Base-by-base conservation (phyloP, 345 rosid genomes). In the Eucalyptus brandiana region DNA sequence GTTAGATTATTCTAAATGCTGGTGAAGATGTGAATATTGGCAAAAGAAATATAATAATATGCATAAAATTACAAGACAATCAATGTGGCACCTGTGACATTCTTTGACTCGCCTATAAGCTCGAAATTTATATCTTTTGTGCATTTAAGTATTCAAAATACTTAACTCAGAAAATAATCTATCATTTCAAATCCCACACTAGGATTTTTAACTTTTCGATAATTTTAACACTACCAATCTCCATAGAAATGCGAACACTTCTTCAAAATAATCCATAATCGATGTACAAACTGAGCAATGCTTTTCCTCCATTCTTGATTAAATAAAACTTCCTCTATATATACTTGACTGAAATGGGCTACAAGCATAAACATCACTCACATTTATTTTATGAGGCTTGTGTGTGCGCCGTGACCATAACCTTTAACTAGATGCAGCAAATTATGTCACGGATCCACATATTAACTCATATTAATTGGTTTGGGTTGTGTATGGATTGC, bases 211-310 rank as follows among this genome's bases (percentile, higher is more conserved):
- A 6, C 16, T 60, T 60, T 28, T 60, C 4, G 0, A 3, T 60
- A 6, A 60, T 28, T 60, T 60, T 60, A 60, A 28, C 69, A 60
- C 17, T 28, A 13, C 17, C 17, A 13, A 28, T 60, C 69, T 60
- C 32, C 28, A 28, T 28, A 12, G 69, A 60, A 60, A 28, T 28
- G n/a, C 32, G 0, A 60, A 60, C 5, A 60, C 69, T 60, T 60
- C 8, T 58, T 58, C n/a, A 60, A 28, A 60, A 60, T 28, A 60
- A 60, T 28, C 32, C 4, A 28, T 7, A 50, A 60, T 60, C 2
- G 9, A 60, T 1, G 0, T 6, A 60, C 4, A 28, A 28, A 28
- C 8, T 4, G 32, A 5, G 32, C 69, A 28, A 60, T 26, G 32
- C 5, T 1, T 60, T 60, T 60, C 69, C 32, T 60, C 17, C 32